Evolutionary conservation across 164 flowering plant species (phyloP), one percentile per base, ranked within the genome.

Genomic region (Vitis labrusca): DNA sequence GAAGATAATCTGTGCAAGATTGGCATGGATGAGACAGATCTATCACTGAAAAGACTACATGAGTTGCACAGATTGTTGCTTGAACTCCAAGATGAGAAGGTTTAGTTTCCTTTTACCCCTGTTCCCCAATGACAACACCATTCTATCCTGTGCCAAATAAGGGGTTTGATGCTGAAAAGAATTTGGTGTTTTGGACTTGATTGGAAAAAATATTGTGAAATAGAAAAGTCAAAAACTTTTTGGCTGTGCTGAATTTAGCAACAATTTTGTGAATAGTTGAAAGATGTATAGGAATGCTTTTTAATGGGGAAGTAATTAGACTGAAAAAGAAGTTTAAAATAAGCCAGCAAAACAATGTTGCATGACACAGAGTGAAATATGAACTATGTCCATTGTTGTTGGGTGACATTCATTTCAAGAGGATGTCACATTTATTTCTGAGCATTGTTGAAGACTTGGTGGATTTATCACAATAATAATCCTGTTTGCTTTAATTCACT

Each of bases 31-130:
- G 86, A 75, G 75, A 65, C 63, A 48, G 84, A 86, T 66, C 57
- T 86, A 63, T 81, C 88, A 2, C 11, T 74, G 69, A 78, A 64
- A 53, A 83, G 69, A 56, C 68, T 85, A 17, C 84, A 83, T 53
- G 84, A 77, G 10, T 65, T 86, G 27, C 75, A 54, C 6, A 66
- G 44, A 48, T 71, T 73, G 51, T 65, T 86, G 66, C 61, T 5
- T 58, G 77, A 63, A 15, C 80, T 83, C 32, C 80, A 80, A 63
- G 73, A 70, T 48, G 85, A 83, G 70, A 86, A 83, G 85, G 90
- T 84, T 4, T 44, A 60, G 10, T 64, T 53, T 50, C 44, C 48
- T 67, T 2, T 16, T 55, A 54, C 9, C 7, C 15, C 29, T 27
- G 13, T 37, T 64, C 58, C 65, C 12, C 13, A 30, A 8, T 13